Evolutionary conservation across 805 yeast genomes (phyloP), one percentile per base, ranked within the genome.

Genomic region (Monosporozyma siamensis): DNA sequence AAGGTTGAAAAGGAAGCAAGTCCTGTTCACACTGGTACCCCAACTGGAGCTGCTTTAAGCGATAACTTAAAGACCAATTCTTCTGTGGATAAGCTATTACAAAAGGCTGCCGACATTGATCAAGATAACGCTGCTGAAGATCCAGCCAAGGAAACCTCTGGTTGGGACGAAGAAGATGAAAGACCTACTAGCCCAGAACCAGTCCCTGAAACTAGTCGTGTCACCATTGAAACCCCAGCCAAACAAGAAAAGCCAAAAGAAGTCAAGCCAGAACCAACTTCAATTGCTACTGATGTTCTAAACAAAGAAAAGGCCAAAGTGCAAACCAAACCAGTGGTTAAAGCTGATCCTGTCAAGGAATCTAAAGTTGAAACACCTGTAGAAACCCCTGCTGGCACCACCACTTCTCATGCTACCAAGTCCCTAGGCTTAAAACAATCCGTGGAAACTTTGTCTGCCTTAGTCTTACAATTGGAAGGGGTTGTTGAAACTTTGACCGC

Each of bases 361-460:
- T 43, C 46, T 41, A 40, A 50, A 41, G 46, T 45, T 25, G 48
- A 44, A 22, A 24, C 23, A 10, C 27, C 22, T 17, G 18, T 30
- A 5, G 12, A 34, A 3, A 23, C 57, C 5, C 18, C 53, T 11
- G 38, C 48, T 4, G 44, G 50, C 14, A 35, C 61, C 15, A 39
- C 35, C 3, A 36, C 45, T 10, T 26, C 38, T 27, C 41, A 41
- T 18, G 40, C 46, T 14, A 58, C 67, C 23, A 69, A 72, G 22
- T 76, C 84, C 15, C 71, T 82, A 25, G 82, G 88, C 0, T 68
- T 84, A 46, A 81, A 81, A 53, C 81, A 76, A 8, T 77, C 87
- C 1, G 80, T 83, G 25, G 90, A 81, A 49, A 80, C 74, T 48
- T 66, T 84, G 42, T 76, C 82, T 4, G 45, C 64, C 2, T 61